Evolutionary conservation across 1,139 yeast species (phyloP).

Genomic region (Suhomyces bribrorum): DNA sequence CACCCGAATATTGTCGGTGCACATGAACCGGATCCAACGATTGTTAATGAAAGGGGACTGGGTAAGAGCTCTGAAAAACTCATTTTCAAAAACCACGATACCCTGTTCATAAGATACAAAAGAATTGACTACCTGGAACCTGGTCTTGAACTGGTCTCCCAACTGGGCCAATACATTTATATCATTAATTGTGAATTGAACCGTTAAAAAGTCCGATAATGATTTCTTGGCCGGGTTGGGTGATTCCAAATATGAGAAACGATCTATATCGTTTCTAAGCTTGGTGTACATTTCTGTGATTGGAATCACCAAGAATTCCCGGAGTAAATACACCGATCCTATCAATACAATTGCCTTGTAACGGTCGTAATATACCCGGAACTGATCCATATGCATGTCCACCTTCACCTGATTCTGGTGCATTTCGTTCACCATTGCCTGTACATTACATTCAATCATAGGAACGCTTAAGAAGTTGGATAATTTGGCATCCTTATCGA

Average conservation of each 20-base stretch:
- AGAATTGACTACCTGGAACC: slow-evolving; percentile 44
- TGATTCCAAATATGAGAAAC: slow-evolving; percentile 16
- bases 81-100: slow-evolving; percentile 25
- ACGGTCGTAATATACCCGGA: slow-evolving; percentile 45
- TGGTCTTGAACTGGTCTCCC: slow-evolving; percentile 51
- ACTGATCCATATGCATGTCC: slow-evolving; percentile 28
- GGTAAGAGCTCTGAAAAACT: slow-evolving; percentile 49
- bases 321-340: slow-evolving; percentile 55
- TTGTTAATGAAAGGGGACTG: slow-evolving; percentile 52
- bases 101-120: slow-evolving; percentile 21
- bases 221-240: slow-evolving; percentile 1
- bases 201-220: slow-evolving; percentile 16
- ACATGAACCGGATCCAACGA: slow-evolving; percentile 53
- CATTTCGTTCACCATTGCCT: slow-evolving; percentile 16
- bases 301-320: slow-evolving; percentile 48
- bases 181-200: slow-evolving; percentile 24
- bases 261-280: slow-evolving; percentile 27
- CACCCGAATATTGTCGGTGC: slow-evolving; percentile 41
- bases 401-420: slow-evolving; percentile 30
- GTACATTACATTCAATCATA: slow-evolving; percentile 15
- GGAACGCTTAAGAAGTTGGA: slow-evolving; percentile 23
- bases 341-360: slow-evolving; percentile 53
- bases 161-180: slow-evolving; percentile 30
- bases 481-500: slow-evolving; percentile 12
- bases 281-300: slow-evolving; percentile 24